Conservation (phyloP, 768 basidiomycete genomes). For the Leccinum rimulosum region DNA sequence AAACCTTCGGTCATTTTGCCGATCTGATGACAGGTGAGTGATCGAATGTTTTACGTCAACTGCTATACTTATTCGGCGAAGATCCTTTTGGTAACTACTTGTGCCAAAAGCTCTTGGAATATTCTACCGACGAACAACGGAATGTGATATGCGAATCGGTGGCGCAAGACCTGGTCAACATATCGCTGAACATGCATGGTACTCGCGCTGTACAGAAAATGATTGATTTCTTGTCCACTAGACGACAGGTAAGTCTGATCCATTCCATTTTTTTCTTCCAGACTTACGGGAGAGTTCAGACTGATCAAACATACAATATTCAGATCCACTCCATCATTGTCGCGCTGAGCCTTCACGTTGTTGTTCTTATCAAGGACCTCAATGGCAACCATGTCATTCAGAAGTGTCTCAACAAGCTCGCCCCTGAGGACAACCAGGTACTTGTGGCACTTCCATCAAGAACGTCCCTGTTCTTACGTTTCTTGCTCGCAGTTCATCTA, state of each 20-base stretch:
- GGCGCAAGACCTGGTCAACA: slow-evolving; percentile 94
- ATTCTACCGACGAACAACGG: slow-evolving; percentile 95
- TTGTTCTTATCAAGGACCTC: slow-evolving; percentile 97
- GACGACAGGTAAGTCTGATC: slow-evolving; percentile 74
- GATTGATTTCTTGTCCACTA: slow-evolving; percentile 97
- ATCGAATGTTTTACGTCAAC: slow-evolving; percentile 1
- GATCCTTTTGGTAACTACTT: slow-evolving; percentile 99
- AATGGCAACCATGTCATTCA: slow-evolving; percentile 98
- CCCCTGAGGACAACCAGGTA: slow-evolving; percentile 98
- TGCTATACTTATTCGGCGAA: slow-evolving; percentile 26
- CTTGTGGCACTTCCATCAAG: slow-evolving; percentile 1
- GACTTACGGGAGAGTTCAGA: slow-evolving; percentile 60
- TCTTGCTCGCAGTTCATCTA: slow-evolving; percentile 78
- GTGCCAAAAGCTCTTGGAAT: slow-evolving; percentile 96
- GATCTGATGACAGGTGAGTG: slow-evolving; percentile 92
- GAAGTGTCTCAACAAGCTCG: slow-evolving; percentile 97
- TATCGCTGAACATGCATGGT: slow-evolving; percentile 99
- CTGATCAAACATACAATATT: slow-evolving; percentile 78
- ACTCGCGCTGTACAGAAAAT: slow-evolving; percentile 99
- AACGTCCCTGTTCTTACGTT: neutral
- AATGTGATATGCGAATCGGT: slow-evolving; percentile 97
- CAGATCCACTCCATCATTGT: slow-evolving; percentile 97
- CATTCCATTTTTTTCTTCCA: slow-evolving; percentile 37
- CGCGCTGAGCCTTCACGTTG: slow-evolving; percentile 95
- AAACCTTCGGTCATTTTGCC: slow-evolving; percentile 96